Base-by-base conservation (phyloP, 345 rosid species). In the Combretum micranthum region DNA sequence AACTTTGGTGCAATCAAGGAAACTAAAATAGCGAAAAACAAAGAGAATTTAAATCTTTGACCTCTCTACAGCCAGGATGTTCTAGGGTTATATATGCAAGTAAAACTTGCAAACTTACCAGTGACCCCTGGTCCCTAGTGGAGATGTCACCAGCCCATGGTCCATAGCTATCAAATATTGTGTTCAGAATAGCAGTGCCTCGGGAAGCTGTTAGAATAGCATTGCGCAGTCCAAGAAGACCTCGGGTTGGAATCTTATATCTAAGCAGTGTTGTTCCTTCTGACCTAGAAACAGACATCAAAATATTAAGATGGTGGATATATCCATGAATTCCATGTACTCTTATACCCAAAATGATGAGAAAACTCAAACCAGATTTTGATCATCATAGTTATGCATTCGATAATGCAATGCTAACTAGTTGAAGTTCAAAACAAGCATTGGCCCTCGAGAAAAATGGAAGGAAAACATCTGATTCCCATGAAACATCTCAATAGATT, bases 161-260 rank as follows among this genome's bases (percentile, higher is more conserved):
- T 57, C 98, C 96, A 52, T 88, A 92, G 61, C 91, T 76, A 61
- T 92, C 95, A 60, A 86, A 88, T 58, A 92, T 66, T 19, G 97
- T 92, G 83, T 86, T 86, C 56, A 92, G 86, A 72, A 86, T 74
- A 54, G 97, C 97, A 42, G 98, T 92, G 56, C 98, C 98, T 16
- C 97, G 93, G 61, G 98, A 83, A 67, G 95, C 98, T 61, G 98
- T 92, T 74, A 92, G 76, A 57, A 92, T 86, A 64, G 98, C 93
- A 78, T 92, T 92, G 64, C 97, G 82, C 81, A 92, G 52, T 56
- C 98, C 98, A 60, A 92, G 88, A 77, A 92, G 97, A 54, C 98
- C 97, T 67, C 98, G 97, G 25, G 98, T 88, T 61, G 97, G 98
- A 50, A 92, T 86, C 76, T 80, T 86, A 73, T 92, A 92, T 56